Evolutionary conservation across 352 stramenopile species (phyloP).

Genomic region (Bremia lactucae): DNA sequence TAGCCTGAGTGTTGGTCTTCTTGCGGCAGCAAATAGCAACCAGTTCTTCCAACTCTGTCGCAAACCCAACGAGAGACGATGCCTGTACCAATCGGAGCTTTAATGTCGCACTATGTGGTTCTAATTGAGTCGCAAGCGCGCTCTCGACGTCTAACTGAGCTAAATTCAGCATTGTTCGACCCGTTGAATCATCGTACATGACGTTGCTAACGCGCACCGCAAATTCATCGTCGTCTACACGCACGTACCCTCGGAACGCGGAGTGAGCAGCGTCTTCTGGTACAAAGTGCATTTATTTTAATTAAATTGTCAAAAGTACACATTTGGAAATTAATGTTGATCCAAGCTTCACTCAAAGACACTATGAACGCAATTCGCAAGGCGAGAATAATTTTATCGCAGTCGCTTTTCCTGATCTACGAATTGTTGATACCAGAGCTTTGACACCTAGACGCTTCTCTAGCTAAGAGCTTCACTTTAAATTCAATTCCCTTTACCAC

Average conservation of each 20-base stretch:
- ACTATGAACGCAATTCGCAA: too few species aligned
- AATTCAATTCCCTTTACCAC: too few species aligned
- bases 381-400: too few species aligned
- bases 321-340: neutral
- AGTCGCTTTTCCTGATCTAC: too few species aligned
- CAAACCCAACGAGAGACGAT: conserved; percentile 39
- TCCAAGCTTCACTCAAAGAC: too few species aligned
- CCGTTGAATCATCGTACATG: conserved; percentile 3
- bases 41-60: conserved; percentile 48
- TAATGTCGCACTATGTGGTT: conserved; percentile 30
- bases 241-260: conserved; percentile 44
- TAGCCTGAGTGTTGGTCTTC: neutral
- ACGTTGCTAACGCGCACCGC: conserved; percentile 37
- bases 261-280: conserved; percentile 32
- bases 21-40: conserved; percentile 29
- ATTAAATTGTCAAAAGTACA: neutral
- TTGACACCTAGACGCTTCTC: too few species aligned
- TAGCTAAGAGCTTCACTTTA: too few species aligned
- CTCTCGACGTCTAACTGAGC: conserved; percentile 47
- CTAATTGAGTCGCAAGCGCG: conserved; percentile 35
- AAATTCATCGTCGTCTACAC: conserved; percentile 37
- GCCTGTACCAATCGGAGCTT: conserved; percentile 51
- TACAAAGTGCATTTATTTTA: conserved; percentile 22
- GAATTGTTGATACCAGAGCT: too few species aligned
- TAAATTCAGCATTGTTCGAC: conserved; percentile 21